A percentile compares a stretch with the other conserved stretches of the same genome.
These are phyloP conservation scores for Aspergillus bombycis DNA, from an alignment of 2,329 filamentous ascomycete species.

Conservation along the genomic window DNA sequence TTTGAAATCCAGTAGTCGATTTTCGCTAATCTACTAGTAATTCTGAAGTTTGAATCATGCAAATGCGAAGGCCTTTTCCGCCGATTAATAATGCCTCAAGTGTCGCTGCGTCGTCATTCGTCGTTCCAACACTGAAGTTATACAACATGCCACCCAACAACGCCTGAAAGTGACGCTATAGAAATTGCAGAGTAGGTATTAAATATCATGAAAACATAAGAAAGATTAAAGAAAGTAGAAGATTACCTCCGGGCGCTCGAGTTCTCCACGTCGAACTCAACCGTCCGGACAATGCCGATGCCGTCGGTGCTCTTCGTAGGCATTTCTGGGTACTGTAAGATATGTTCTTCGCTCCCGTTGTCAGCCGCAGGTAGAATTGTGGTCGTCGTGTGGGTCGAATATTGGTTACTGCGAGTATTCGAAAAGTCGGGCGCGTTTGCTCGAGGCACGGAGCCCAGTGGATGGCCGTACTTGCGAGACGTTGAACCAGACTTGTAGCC, in stretches of 20 bases:
- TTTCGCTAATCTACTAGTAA: background rate
- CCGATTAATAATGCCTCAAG: background rate
- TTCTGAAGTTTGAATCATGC: background rate
- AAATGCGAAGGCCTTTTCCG: background rate
- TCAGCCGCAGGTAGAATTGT: conserved; percentile 7
- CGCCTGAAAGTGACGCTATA: background rate
- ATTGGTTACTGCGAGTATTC: conserved; percentile 19
- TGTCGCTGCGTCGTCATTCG: background rate
- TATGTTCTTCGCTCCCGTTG: conserved; percentile 30
- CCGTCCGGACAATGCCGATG: conserved; percentile 28
- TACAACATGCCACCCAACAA: background rate
- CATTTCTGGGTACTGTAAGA: conserved; percentile 15
- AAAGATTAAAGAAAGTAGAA: background rate
- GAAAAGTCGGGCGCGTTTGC: conserved; percentile 24
- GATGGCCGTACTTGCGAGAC: conserved; percentile 26
- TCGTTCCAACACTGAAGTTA: background rate
- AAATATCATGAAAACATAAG: background rate
- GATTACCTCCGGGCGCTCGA: background rate
- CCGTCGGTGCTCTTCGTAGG: conserved; percentile 3
- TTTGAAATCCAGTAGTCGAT: background rate
- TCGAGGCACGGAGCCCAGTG: conserved; percentile 27
- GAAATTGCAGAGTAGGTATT: background rate
- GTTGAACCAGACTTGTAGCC: conserved; percentile 12
- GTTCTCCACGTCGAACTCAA: conserved; percentile 32
- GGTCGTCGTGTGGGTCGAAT: conserved; percentile 24